These are phyloP conservation scores for Saccharum hybrid DNA, from an alignment of 202 grass and related monocot genomes.

Conservation along the genomic window DNA sequence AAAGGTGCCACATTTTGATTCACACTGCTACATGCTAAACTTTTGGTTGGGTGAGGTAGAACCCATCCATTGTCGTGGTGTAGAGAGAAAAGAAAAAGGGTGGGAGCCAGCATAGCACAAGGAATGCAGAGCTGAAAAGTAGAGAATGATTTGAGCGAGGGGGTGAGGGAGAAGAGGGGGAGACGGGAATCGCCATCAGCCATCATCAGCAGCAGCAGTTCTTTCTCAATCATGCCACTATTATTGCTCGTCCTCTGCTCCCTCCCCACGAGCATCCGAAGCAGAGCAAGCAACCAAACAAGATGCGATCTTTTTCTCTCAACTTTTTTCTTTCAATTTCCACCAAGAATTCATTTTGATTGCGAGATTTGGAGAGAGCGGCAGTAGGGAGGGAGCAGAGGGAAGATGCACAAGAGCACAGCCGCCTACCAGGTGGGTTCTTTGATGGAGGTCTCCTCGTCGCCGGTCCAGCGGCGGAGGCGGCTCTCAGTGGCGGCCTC, in stretches of 20 bases:
- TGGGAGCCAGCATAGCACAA: not conserved
- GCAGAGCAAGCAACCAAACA: constrained; percentile 30
- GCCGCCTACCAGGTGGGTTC: constrained; percentile 79
- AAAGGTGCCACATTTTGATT: not conserved
- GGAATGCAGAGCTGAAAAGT: constrained; percentile 6
- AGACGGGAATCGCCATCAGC: constrained; percentile 46
- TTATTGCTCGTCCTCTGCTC: constrained; percentile 59
- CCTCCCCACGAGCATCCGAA: constrained; percentile 49
- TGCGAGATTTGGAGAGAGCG: not conserved
- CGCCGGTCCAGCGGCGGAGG: constrained; percentile 60
- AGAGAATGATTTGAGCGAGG: not conserved
- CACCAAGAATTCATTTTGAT: constrained; percentile 17
- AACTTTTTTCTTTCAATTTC: not conserved
- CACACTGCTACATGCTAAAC: not conserved
- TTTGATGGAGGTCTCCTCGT: constrained; percentile 92
- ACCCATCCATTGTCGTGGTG: not conserved
- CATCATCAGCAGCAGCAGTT: constrained; percentile 23
- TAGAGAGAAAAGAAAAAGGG: no score
- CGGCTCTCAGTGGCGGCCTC: constrained; percentile 65
- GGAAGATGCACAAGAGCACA: not conserved
- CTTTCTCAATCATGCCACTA: constrained; percentile 59
- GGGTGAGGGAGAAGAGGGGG: not conserved
- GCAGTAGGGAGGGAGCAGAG: not conserved
- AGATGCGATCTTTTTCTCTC: constrained; percentile 25
- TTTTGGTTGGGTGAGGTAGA: constrained; percentile 35